phyloP scores from a whole-genome alignment of 345 rosid genomes.

The Camelina laxa region DNA sequence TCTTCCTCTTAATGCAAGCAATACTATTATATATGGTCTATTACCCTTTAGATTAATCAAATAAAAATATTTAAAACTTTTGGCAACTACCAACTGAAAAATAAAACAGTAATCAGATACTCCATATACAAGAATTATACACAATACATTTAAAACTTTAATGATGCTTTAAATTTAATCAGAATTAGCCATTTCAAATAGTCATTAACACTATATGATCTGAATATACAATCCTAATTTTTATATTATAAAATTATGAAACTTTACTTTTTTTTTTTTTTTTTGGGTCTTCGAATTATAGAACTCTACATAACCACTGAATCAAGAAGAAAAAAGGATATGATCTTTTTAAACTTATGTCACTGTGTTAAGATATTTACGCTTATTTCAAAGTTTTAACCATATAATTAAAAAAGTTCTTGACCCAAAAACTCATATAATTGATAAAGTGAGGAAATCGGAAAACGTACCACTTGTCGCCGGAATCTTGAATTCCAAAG shows the following conservation, averaged over 20 bases:
- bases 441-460: background rate
- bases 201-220: background rate
- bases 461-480: background rate
- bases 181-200: background rate
- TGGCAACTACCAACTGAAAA: background rate
- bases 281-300: no score
- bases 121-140: no score
- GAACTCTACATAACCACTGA: no score
- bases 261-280: no score
- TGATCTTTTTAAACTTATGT: no score
- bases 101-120: background rate
- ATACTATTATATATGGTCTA: background rate
- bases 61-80: background rate
- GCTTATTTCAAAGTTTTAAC: background rate
- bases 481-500: background rate
- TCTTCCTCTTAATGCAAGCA: background rate
- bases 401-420: background rate
- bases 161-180: background rate
- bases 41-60: background rate
- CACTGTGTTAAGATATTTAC: no score
- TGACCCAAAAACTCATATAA: background rate
- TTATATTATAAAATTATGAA: no score
- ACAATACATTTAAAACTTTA: background rate
- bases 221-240: background rate
- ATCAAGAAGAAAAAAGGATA: no score